Evolutionary conservation across 1,139 yeast species (phyloP).

Genomic region (Yamadazyma oceani): DNA sequence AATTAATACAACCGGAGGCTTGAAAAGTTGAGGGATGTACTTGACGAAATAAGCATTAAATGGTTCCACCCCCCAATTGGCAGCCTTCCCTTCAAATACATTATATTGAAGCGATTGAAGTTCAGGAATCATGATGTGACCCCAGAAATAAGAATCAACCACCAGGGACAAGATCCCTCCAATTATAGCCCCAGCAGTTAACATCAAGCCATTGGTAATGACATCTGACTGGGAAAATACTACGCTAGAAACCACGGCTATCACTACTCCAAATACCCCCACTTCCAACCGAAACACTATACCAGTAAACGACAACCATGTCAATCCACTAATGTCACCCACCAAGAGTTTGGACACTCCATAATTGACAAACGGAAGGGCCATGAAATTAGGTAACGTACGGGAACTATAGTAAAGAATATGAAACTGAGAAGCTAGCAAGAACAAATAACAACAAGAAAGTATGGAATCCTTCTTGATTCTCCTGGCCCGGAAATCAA

Average conservation of each 20-base stretch:
- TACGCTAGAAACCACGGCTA: slow-evolving; percentile 42
- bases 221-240: slow-evolving; percentile 47
- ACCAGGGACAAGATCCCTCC: slow-evolving; percentile 52
- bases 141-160: slow-evolving; percentile 84
- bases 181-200: slow-evolving; percentile 51
- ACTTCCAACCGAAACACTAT: slow-evolving; percentile 75
- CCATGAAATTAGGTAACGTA: slow-evolving; percentile 83
- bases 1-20: slow-evolving; percentile 63
- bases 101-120: slow-evolving; percentile 70
- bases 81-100: slow-evolving; percentile 68
- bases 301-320: slow-evolving; percentile 62
- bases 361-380: slow-evolving; percentile 67
- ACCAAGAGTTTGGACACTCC: slow-evolving; percentile 53
- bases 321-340: slow-evolving; percentile 56
- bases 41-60: slow-evolving; percentile 59
- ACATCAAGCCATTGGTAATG: slow-evolving; percentile 31
- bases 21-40: slow-evolving; percentile 43
- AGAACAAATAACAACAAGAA: slow-evolving; percentile 60
- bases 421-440: slow-evolving; percentile 74
- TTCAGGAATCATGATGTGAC: slow-evolving; percentile 61
- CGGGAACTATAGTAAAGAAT: slow-evolving; percentile 73
- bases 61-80: slow-evolving; percentile 86
- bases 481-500: slow-evolving; percentile 26
- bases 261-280: slow-evolving; percentile 51
- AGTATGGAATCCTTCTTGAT: slow-evolving; percentile 18